Evolutionary conservation across 345 rosid genomes (phyloP).

Genomic region (Ceriops tagal): DNA sequence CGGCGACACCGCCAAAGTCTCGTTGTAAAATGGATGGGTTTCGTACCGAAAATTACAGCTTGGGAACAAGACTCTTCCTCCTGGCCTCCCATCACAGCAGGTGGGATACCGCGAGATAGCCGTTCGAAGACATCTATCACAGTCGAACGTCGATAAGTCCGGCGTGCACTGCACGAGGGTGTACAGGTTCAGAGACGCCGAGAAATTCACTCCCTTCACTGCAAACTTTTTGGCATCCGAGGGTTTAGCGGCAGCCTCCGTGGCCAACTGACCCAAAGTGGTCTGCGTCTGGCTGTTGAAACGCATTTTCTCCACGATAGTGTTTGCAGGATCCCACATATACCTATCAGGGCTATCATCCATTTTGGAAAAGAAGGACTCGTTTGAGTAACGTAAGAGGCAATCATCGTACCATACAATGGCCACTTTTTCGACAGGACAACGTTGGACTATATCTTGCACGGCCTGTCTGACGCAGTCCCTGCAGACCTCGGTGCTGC

Average conservation of each 20-base stretch:
- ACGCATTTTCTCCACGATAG: background rate
- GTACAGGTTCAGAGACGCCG: slow-evolving; percentile 14
- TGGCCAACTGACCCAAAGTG: slow-evolving; percentile 14
- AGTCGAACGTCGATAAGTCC: slow-evolving; percentile 37
- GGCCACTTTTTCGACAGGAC: slow-evolving; percentile 27
- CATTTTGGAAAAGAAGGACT: slow-evolving; percentile 2
- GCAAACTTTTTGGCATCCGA: slow-evolving; percentile 26
- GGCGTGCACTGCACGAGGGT: slow-evolving; percentile 54
- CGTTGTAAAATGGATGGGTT: slow-evolving; percentile 20
- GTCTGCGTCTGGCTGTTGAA: background rate
- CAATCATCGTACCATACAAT: slow-evolving; percentile 39
- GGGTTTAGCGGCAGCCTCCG: background rate
- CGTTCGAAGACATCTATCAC: slow-evolving; percentile 34
- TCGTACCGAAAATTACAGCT: slow-evolving; percentile 39
- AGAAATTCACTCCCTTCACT: slow-evolving; percentile 17
- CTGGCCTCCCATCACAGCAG: slow-evolving; percentile 21
- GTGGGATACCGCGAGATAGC: background rate
- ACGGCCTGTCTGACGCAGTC: slow-evolving; percentile 15
- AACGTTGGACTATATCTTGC: background rate
- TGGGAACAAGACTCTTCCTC: slow-evolving; percentile 31
- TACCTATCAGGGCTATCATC: background rate
- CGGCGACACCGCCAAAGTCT: background rate
- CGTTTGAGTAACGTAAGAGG: slow-evolving; percentile 28
- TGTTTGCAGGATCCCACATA: background rate
- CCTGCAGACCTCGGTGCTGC: background rate